Conservation (phyloP, 2,329 filamentous ascomycete genomes). For the Monosporascus sp. region DNA sequence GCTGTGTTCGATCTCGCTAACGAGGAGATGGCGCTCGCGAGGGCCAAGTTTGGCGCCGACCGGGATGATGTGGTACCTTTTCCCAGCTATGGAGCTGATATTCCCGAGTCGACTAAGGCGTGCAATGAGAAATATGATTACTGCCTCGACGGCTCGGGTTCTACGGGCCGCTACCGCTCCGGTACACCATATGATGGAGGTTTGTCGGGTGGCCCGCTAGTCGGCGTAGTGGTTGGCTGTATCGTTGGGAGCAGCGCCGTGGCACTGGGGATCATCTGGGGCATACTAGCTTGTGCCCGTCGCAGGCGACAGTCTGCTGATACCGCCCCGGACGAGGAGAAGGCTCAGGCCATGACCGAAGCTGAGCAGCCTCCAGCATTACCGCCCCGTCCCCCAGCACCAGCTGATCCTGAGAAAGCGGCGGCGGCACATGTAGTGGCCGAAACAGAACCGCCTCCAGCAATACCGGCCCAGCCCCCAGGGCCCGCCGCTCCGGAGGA, state of each 20-base stretch:
- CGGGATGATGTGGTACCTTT: constrained; percentile 22
- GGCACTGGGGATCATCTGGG: neutral
- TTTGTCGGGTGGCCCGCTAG: neutral
- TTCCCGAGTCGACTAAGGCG: constrained; percentile 18
- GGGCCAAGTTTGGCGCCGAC: constrained; percentile 17
- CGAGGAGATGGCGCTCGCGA: constrained; percentile 26
- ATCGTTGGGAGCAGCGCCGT: neutral
- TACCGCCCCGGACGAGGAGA: neutral
- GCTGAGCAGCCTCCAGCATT: neutral
- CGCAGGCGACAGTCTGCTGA: neutral
- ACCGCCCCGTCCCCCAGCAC: neutral
- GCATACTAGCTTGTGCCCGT: neutral
- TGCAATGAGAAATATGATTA: neutral
- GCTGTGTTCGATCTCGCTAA: constrained; percentile 28
- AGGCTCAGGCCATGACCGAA: neutral
- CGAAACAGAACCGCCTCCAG: too few relatives aligned
- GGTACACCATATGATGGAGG: neutral
- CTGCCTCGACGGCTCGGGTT: neutral
- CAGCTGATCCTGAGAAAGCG: neutral
- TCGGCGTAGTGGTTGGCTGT: neutral
- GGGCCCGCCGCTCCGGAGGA: neutral
- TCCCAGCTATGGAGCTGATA: constrained; percentile 15
- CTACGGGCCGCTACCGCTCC: too few relatives aligned
- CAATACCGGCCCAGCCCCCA: too few relatives aligned
- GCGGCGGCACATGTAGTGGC: neutral